Evolutionary conservation across 2,329 filamentous ascomycete genomes (phyloP), one percentile per base, ranked within the genome.

Genomic region (Paecilomyces sp.): DNA sequence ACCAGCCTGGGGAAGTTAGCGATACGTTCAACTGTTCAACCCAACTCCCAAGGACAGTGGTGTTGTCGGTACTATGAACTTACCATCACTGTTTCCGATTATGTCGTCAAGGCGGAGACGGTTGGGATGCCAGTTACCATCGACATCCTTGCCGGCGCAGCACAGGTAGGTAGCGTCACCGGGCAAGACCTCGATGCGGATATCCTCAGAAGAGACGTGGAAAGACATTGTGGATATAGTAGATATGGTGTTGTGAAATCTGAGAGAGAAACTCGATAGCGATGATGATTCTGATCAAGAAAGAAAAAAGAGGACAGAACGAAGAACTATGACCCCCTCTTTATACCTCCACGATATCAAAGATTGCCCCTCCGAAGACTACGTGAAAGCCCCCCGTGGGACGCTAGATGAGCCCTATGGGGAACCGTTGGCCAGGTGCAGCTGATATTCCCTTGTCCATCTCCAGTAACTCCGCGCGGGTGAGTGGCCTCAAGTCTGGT

Each of bases 1-100:
- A 66, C 61, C 62, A 64, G 13, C 65, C 65, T 66, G 15, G 54
- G 4, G 51, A 24, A 13, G 12, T 53, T 9, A 47, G 36, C 13
- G 18, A 47, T 47, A n/a, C 6, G 7, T 9, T 47, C n/a, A 6
- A 47, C n/a, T 47, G 6, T 22, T 18, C 22, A 13, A 9, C 12
- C 7, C 3, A 51, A 51, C 47, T 9, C 6, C 8, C 31, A 33
- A 51, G 47, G 47, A 18, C 5, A 50, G 12, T 50, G 22, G 22
- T 22, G 22, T 22, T 22, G 22, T 22, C 22, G 22, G 51, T 13
- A 25, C 1, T 15, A 4, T 25, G 6, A 28, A 25, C 54, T 22
- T 36, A 55, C 54, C 54, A 24, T 55, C 54, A 18, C 54, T 55
- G 54, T 55, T 55, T 33, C 54, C 54, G 18, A 55, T 55, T 3